These are phyloP conservation scores for Agrocybe chaxingu DNA, from an alignment of 768 basidiomycete species.

Conservation along the genomic window DNA sequence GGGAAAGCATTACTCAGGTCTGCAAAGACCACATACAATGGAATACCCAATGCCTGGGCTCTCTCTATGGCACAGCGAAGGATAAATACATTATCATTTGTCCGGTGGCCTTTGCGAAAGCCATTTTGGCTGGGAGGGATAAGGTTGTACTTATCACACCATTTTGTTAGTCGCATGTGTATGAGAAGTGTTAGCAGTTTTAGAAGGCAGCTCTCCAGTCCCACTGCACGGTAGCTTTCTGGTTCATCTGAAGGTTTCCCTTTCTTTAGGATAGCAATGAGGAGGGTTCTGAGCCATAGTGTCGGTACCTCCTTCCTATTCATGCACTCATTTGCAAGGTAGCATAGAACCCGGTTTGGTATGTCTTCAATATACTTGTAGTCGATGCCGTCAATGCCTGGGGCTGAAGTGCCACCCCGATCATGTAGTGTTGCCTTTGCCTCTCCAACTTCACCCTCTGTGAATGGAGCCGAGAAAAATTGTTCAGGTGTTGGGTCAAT, in stretches of 20 bases:
- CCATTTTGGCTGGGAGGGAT: constrained; percentile 29
- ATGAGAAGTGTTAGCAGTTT: constrained; percentile 22
- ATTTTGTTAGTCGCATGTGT: constrained; percentile 13
- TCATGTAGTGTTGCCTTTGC: too few species aligned
- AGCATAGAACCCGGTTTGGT: too few species aligned
- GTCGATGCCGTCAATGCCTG: too few species aligned
- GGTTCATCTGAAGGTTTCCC: constrained; percentile 15
- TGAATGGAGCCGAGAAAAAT: too few species aligned
- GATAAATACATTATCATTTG: constrained; percentile 26
- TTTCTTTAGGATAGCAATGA: constrained; percentile 7
- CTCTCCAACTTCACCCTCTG: too few species aligned
- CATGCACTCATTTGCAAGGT: too few species aligned
- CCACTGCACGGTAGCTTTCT: constrained; percentile 15
- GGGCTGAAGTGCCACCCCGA: too few species aligned
- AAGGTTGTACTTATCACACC: constrained; percentile 12
- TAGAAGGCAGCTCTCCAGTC: constrained; percentile 18
- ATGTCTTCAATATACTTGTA: too few species aligned
- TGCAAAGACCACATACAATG: constrained; percentile 19
- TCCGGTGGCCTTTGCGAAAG: constrained; percentile 21
- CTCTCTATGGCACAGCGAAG: constrained; percentile 19
- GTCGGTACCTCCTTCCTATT: too few species aligned
- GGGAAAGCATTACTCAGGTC: constrained; percentile 34
- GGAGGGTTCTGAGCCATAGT: too few species aligned
- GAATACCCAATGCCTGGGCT: constrained; percentile 12
- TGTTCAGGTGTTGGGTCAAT: too few species aligned